Evolutionary conservation across 2,329 filamentous ascomycete species (phyloP).

Genomic region (Colletotrichum eleusines): DNA sequence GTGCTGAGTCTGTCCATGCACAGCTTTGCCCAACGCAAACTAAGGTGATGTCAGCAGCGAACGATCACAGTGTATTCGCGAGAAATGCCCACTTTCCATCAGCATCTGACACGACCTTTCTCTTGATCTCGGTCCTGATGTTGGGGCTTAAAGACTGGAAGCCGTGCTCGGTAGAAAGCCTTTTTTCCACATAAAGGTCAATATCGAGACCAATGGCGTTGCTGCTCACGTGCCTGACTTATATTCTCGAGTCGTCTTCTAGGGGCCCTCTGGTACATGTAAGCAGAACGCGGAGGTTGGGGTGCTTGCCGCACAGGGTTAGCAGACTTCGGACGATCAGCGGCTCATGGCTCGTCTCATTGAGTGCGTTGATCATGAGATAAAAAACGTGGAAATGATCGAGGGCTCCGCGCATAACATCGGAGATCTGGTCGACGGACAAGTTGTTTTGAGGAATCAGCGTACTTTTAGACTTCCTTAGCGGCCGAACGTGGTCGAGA

Average conservation of each 20-base stretch:
- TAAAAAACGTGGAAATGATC: slow-evolving; percentile 40
- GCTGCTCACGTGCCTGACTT: slow-evolving; percentile 41
- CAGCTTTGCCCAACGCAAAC: slow-evolving; percentile 49
- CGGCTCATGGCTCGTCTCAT: slow-evolving; percentile 42
- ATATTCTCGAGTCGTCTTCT: slow-evolving; percentile 17
- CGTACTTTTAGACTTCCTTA: slow-evolving; percentile 25
- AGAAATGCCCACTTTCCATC: slow-evolving; percentile 44
- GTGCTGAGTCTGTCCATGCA: slow-evolving; percentile 46
- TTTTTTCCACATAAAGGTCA: slow-evolving; percentile 43
- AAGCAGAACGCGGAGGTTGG: slow-evolving; percentile 42
- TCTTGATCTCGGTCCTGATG: slow-evolving; percentile 44
- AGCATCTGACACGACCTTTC: slow-evolving; percentile 42
- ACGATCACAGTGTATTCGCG: background rate
- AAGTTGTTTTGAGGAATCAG: slow-evolving; percentile 45
- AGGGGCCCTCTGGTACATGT: slow-evolving; percentile 44
- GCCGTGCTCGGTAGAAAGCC: slow-evolving; percentile 41
- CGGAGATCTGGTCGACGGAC: slow-evolving; percentile 35
- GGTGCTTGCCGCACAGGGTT: slow-evolving; percentile 40
- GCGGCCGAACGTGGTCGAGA: slow-evolving; percentile 41
- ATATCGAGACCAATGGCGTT: slow-evolving; percentile 45
- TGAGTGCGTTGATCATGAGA: slow-evolving; percentile 45
- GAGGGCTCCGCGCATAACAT: slow-evolving; percentile 38
- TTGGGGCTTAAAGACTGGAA: slow-evolving; percentile 43
- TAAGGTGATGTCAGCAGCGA: slow-evolving; percentile 20
- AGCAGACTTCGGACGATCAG: slow-evolving; percentile 40